These are phyloP conservation scores for Choricystis sp. DNA, from an alignment of 139 green algal species.

Conservation along the genomic window DNA sequence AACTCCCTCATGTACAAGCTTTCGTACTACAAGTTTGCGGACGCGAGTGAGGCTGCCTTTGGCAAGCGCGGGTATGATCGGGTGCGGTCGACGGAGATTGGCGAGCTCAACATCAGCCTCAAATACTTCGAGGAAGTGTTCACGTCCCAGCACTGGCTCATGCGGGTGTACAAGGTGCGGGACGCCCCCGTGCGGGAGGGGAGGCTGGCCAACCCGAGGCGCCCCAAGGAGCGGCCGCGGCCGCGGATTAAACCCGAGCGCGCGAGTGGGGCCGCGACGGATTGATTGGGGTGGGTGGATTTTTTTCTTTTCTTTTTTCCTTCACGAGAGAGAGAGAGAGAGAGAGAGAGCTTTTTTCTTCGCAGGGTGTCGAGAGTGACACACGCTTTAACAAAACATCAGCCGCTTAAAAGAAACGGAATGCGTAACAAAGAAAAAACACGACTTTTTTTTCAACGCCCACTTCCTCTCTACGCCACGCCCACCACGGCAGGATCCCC, in stretches of 20 bases:
- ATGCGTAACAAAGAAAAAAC: not conserved
- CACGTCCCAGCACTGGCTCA: slow-evolving; percentile 81
- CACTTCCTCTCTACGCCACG: not conserved
- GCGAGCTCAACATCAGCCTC: slow-evolving; percentile 48
- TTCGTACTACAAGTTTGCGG: slow-evolving; percentile 75
- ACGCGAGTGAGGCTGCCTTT: slow-evolving; percentile 16
- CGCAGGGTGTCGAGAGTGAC: too few species aligned
- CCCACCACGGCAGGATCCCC: not conserved
- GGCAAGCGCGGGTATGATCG: slow-evolving; percentile 45
- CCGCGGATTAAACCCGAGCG: too few species aligned
- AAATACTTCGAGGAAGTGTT: slow-evolving; percentile 91
- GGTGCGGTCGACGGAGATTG: slow-evolving; percentile 64
- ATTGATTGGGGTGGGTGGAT: too few species aligned
- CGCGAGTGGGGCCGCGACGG: too few species aligned
- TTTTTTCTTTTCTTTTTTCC: too few species aligned
- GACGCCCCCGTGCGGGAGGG: slow-evolving; percentile 29
- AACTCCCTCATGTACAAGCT: slow-evolving; percentile 71
- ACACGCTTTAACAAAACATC: too few species aligned
- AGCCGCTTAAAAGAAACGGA: too few species aligned
- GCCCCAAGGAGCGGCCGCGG: not conserved
- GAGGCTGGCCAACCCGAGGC: slow-evolving; percentile 16
- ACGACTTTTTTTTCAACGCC: not conserved
- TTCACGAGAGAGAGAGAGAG: too few species aligned
- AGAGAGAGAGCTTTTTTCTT: too few species aligned
- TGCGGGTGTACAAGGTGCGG: slow-evolving; percentile 57